These are phyloP conservation scores for Capsaspora owczarzaki DNA, from an alignment of 78 protist species.

Conservation along the genomic window DNA sequence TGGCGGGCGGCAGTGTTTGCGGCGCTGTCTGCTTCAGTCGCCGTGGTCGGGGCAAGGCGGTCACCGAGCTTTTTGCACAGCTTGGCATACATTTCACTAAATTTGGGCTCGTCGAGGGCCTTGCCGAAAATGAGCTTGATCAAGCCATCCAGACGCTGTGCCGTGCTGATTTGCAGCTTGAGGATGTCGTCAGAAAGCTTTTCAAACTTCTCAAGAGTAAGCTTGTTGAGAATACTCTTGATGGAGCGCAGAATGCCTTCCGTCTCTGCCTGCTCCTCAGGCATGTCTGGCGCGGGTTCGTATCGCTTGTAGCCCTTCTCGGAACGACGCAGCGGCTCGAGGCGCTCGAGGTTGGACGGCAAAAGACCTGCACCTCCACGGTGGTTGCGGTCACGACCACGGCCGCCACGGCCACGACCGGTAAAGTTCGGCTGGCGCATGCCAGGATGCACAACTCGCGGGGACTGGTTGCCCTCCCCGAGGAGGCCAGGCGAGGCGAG, in stretches of 20 bases:
- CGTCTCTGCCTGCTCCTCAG: neutral
- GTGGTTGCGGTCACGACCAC: neutral
- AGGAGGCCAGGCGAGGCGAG: too few relatives aligned
- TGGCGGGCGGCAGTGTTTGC: too few relatives aligned
- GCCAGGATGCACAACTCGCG: too few relatives aligned
- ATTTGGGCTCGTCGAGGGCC: slow-evolving; percentile 39
- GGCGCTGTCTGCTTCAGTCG: too few relatives aligned
- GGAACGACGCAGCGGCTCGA: neutral
- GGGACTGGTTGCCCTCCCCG: too few relatives aligned
- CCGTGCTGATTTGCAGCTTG: neutral
- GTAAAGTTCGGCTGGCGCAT: too few relatives aligned
- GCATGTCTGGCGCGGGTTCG: neutral
- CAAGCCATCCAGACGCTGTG: neutral
- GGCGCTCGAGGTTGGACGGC: too few relatives aligned
- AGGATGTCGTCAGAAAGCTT: neutral
- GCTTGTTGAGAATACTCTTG: slow-evolving; percentile 3
- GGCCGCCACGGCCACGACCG: neutral
- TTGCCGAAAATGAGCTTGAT: neutral
- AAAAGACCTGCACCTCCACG: slow-evolving; percentile 1
- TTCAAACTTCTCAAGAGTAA: neutral
- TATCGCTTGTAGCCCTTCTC: neutral
- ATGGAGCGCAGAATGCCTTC: slow-evolving; percentile 4
- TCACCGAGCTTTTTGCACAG: neutral
- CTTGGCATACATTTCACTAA: slow-evolving; percentile 9
- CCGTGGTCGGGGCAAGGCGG: neutral